Evolutionary conservation across 306 rosid genomes (phyloP).

Genomic region (Cicer arietinum): DNA sequence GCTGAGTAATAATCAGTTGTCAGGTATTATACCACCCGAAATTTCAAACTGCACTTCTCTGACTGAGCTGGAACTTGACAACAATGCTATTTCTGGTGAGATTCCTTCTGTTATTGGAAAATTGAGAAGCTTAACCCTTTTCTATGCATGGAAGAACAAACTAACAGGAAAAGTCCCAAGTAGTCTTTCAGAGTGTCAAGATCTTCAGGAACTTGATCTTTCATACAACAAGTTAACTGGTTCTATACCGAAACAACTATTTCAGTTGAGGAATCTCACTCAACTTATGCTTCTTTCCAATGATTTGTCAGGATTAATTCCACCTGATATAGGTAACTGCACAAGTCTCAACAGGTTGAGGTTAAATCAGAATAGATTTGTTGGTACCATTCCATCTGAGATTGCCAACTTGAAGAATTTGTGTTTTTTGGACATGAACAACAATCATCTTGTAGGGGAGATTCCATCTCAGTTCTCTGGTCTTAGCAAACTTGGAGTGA

Average conservation of each 20-base stretch:
- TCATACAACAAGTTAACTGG: slow-evolving; percentile 73
- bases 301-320: slow-evolving; percentile 76
- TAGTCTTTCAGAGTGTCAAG: slow-evolving; percentile 66
- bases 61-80: slow-evolving; percentile 75
- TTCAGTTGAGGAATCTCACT: slow-evolving; percentile 64
- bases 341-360: slow-evolving; percentile 72
- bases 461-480: slow-evolving; percentile 68
- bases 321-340: slow-evolving; percentile 81
- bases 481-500: slow-evolving; percentile 69
- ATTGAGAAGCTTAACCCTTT: slow-evolving; percentile 70
- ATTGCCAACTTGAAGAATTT: slow-evolving; percentile 66
- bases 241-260: slow-evolving; percentile 66
- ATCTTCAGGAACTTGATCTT: slow-evolving; percentile 78
- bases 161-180: slow-evolving; percentile 78
- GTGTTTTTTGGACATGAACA: slow-evolving; percentile 67
- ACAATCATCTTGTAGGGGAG: slow-evolving; percentile 70
- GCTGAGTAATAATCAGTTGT: slow-evolving; percentile 74
- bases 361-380: slow-evolving; percentile 63
- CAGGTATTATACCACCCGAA: slow-evolving; percentile 75
- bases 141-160: slow-evolving; percentile 79
- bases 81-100: slow-evolving; percentile 76
- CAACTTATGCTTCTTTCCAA: slow-evolving; percentile 77
- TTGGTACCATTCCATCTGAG: slow-evolving; percentile 78
- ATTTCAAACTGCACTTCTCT: slow-evolving; percentile 68
- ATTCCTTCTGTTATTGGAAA: slow-evolving; percentile 68